Evolutionary conservation across 345 rosid species (phyloP).

Genomic region (Microthlaspi erraticum): DNA sequence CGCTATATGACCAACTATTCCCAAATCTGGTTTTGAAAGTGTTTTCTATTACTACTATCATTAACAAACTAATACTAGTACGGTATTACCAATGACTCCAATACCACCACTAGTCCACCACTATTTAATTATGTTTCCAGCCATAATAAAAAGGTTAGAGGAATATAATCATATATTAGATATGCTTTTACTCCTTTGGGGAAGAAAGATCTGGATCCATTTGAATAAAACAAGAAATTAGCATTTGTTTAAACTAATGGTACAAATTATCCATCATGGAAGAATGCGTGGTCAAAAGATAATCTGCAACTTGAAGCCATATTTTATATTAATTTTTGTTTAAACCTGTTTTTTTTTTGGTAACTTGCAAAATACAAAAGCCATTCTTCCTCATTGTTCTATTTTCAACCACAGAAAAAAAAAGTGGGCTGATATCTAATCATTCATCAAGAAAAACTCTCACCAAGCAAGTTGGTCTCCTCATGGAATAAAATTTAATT

Average conservation of each 20-base stretch:
- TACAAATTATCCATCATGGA: neutral
- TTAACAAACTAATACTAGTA: neutral
- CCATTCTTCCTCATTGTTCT: slow-evolving; percentile 12
- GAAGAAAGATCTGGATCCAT: slow-evolving; percentile 1
- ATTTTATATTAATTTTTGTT: neutral
- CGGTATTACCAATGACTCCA: neutral
- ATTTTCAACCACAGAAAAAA: slow-evolving; percentile 24
- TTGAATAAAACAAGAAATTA: slow-evolving; percentile 14
- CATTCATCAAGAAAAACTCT: neutral
- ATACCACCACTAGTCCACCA: slow-evolving; percentile 5
- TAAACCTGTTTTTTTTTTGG: slow-evolving; percentile 1
- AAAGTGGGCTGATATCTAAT: slow-evolving; percentile 1
- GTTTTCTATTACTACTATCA: neutral
- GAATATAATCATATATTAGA: slow-evolving; percentile 2
- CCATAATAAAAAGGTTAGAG: neutral
- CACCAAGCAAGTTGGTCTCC: slow-evolving; percentile 31
- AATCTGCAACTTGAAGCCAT: neutral
- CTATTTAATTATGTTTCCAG: neutral
- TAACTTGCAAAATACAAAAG: slow-evolving; percentile 27
- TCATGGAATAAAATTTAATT: neutral
- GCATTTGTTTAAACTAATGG: neutral
- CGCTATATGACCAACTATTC: neutral
- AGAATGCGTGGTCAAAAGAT: slow-evolving; percentile 17
- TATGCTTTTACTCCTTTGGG: neutral
- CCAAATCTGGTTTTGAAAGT: neutral